phyloP scores from a whole-genome alignment of 2,329 filamentous ascomycete genomes.

The Aspergillus viridinutans region DNA sequence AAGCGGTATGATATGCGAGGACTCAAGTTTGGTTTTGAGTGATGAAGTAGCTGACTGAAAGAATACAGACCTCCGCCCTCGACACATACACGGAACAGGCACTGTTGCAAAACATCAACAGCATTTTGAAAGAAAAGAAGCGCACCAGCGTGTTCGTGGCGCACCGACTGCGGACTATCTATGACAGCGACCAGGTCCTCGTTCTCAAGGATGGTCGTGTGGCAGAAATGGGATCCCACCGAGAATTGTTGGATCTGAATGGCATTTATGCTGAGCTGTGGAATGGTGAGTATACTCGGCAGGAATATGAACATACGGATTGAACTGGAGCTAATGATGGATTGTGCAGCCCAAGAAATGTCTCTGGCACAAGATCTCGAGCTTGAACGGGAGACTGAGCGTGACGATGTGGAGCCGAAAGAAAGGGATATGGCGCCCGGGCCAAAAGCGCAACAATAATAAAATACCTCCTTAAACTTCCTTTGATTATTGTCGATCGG shows the following conservation, averaged over 20 bases:
- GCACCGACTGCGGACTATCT: constrained; percentile 87
- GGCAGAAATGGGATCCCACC: constrained; percentile 85
- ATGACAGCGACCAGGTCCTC: constrained; percentile 88
- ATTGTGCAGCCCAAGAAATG: constrained; percentile 57
- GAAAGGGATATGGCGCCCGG: constrained; percentile 11
- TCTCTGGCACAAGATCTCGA: constrained; percentile 40
- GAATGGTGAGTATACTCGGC: constrained; percentile 62
- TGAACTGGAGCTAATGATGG: constrained; percentile 5
- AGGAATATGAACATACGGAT: neutral
- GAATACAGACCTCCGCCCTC: constrained; percentile 66
- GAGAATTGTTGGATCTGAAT: constrained; percentile 67
- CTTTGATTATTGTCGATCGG: neutral
- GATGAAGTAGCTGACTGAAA: neutral
- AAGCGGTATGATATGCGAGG: constrained; percentile 57
- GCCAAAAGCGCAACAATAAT: constrained; percentile 1
- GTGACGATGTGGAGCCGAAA: constrained; percentile 25
- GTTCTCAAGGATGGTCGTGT: constrained; percentile 80
- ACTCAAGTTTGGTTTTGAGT: neutral
- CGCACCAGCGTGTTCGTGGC: constrained; percentile 94
- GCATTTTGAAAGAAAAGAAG: constrained; percentile 79
- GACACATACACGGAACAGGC: constrained; percentile 93
- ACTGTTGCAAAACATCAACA: constrained; percentile 86
- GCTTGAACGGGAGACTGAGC: constrained; percentile 40
- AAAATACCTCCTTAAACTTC: neutral
- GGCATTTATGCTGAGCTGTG: constrained; percentile 84